Base-by-base conservation (phyloP, 169 alveolate species). In the Eimeria zaria region DNA sequence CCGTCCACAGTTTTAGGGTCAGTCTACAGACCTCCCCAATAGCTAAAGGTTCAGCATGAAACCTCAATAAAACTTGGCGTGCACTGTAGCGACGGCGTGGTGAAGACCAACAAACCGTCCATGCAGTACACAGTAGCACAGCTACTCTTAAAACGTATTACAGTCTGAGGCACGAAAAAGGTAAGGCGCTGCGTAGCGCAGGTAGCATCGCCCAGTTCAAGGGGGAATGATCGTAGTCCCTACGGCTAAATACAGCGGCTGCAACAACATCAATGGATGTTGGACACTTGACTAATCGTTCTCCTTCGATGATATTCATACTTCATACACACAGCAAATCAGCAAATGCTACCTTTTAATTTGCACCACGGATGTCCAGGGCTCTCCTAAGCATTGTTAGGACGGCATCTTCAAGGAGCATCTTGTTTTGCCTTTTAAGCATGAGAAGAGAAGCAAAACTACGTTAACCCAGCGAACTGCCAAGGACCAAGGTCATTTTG, bases 401-500 rank as follows among this genome's bases (percentile, higher is more conserved):
- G 12, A 67, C 44, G 24, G 12, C 48, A 22, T 1, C 39, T 67
- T 9, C 78, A n/a, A 12, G 22, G 41, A 33, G 48, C 27, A 20
- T 11, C 30, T 8, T 7, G 22, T 67, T 67, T n/a, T 76, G 64
- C 64, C 41, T n/a, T 64, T 5, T n/a, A 14, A 22, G 14, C 58
- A 41, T 27, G 83, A 30, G 44, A 39, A 46, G 60, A 81, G 69
- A 24, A 27, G 69, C n/a, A 30, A 27, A 44, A 36, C 20, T 36
- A 84, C 33, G 62, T 60, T 39, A 87, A 16, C 83, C 94, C 94
- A 41, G 94, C 94, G 53, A 62, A 87, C 55, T 87, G 94, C 94
- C 94, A 87, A 87, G 94, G 94, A 60, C 94, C 94, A 44, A 87
- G 94, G 36, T 87, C 81, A 44, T 60, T 64, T 27, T 87, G 58